These are phyloP conservation scores for Apium graveolens DNA, from an alignment of 129 eudicot species.

Conservation along the genomic window DNA sequence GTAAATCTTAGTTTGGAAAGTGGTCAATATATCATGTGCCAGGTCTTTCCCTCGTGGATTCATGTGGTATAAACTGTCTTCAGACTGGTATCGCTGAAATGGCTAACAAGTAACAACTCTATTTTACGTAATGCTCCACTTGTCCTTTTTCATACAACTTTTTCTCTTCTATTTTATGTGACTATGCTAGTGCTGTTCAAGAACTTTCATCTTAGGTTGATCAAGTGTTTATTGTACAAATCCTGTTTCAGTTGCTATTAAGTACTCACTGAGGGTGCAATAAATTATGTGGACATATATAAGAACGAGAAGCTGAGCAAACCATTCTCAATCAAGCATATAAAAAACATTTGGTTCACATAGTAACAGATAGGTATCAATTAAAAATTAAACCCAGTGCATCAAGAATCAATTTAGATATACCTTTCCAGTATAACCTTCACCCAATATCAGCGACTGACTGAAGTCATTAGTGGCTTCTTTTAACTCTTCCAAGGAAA, in stretches of 20 bases:
- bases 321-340: neutral
- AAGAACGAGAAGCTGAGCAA: neutral
- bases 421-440: constrained; percentile 85
- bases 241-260: neutral
- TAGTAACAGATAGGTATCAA: neutral
- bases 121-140: neutral
- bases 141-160: neutral
- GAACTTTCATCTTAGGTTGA: neutral
- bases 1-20: neutral
- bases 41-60: neutral
- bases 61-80: neutral
- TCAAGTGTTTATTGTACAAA: neutral
- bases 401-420: neutral
- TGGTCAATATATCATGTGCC: neutral
- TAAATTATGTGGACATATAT: neutral
- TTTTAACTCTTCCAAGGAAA: constrained; percentile 49
- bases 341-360: neutral
- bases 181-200: neutral
- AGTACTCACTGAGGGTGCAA: neutral
- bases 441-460: constrained; percentile 45
- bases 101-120: neutral
- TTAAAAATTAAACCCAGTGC: neutral
- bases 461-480: constrained; percentile 69
- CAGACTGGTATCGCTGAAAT: neutral
- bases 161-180: neutral